A percentile compares a stretch with the other conserved stretches of the same genome.
These are phyloP conservation scores for Mucor saturninus DNA, from an alignment of 371 early-diverging fungal genomes.

Conservation along the genomic window DNA sequence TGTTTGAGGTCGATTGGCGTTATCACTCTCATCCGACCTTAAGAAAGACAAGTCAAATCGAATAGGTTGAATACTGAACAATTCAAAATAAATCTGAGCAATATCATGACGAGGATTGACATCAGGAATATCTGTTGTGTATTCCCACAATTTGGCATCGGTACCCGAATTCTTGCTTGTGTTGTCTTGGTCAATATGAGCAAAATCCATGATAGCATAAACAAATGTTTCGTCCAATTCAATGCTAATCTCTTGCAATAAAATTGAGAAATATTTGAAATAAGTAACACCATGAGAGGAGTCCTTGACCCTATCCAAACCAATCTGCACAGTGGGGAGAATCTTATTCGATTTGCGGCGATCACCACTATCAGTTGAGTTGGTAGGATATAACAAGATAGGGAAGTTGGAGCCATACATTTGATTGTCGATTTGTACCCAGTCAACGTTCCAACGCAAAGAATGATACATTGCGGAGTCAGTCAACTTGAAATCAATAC, in stretches of 20 bases:
- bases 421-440: conserved; percentile 97
- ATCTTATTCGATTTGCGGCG: conserved; percentile 35
- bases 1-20: conserved; percentile 26
- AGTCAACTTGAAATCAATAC: conserved; percentile 72
- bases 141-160: conserved; percentile 48
- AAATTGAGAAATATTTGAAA: conserved; percentile 87
- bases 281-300: conserved; percentile 88
- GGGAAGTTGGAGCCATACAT: conserved; percentile 82
- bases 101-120: conserved; percentile 69
- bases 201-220: conserved; percentile 83
- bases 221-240: conserved; percentile 93
- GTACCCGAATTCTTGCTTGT: background rate
- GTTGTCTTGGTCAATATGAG: conserved; percentile 69
- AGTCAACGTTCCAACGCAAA: conserved; percentile 75
- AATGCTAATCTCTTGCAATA: conserved; percentile 91
- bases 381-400: conserved; percentile 91
- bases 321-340: conserved; percentile 68
- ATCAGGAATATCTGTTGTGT: conserved; percentile 73
- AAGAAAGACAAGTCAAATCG: conserved; percentile 93
- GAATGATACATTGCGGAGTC: conserved; percentile 82
- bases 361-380: conserved; percentile 70
- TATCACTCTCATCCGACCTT: conserved; percentile 78
- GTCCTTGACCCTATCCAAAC: conserved; percentile 81
- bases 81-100: conserved; percentile 90
- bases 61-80: conserved; percentile 93